These are phyloP conservation scores for Sclerotinia trifoliorum DNA, from an alignment of 2,329 filamentous ascomycete species.

Conservation along the genomic window DNA sequence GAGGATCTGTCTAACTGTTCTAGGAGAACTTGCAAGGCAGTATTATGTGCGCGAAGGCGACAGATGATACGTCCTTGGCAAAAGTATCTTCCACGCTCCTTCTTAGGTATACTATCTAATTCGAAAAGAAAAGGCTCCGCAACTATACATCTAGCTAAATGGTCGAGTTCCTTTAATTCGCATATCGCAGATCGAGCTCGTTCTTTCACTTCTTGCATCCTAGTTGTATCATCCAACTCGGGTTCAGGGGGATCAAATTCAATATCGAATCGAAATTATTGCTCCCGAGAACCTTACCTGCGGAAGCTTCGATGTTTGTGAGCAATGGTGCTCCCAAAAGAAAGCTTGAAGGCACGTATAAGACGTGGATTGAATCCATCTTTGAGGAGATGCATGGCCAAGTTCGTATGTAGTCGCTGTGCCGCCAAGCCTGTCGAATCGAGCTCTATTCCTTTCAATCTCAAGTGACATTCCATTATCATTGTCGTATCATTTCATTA, in stretches of 20 bases:
- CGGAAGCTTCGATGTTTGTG: neutral
- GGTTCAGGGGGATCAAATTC: neutral
- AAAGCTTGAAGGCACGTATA: neutral
- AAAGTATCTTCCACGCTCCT: neutral
- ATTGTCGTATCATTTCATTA: conserved; percentile 15
- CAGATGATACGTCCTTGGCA: neutral
- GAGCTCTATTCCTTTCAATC: neutral
- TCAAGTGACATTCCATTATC: conserved; percentile 17
- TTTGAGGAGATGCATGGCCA: conserved; percentile 9
- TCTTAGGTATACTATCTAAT: neutral
- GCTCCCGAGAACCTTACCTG: neutral
- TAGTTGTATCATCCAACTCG: neutral
- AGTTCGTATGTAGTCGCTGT: neutral
- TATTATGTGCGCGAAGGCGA: neutral
- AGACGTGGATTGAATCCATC: conserved; percentile 11
- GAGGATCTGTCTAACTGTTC: neutral
- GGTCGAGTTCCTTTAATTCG: neutral
- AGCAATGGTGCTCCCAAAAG: neutral
- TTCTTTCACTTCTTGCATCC: neutral
- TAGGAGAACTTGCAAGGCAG: neutral
- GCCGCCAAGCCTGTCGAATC: conserved; percentile 6
- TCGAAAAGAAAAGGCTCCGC: neutral
- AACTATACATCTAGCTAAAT: neutral
- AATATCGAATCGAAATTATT: neutral
- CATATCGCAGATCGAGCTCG: neutral